Conservation (phyloP, 306 rosid species). For the Inga leiocalycina region DNA sequence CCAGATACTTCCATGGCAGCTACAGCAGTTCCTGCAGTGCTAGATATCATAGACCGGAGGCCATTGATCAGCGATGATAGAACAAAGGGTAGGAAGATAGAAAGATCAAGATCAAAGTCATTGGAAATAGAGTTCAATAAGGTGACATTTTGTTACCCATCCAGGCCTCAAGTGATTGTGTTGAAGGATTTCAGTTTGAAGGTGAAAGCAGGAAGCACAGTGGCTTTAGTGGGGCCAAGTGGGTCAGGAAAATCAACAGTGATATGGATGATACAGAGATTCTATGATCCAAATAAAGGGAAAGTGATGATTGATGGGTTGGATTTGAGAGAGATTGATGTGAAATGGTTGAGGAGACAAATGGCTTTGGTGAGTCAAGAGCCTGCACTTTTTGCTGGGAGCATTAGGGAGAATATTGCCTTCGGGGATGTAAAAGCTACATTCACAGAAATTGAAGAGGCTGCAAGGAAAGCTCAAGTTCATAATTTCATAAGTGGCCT, state of each 20-base stretch:
- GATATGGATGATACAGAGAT: conserved; percentile 82
- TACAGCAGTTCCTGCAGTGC: conserved; percentile 69
- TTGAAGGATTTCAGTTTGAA: conserved; percentile 67
- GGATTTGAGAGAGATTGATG: conserved; percentile 70
- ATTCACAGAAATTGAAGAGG: conserved; percentile 86
- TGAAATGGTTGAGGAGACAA: conserved; percentile 85
- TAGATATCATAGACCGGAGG: conserved; percentile 62
- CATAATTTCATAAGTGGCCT: conserved; percentile 86
- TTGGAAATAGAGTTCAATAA: conserved; percentile 66
- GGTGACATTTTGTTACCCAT: conserved; percentile 87
- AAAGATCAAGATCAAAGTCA: conserved; percentile 48
- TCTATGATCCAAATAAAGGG: conserved; percentile 89
- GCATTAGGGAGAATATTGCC: conserved; percentile 80
- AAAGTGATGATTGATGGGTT: conserved; percentile 74
- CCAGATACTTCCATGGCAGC: conserved; percentile 85
- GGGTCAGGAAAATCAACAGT: conserved; percentile 96
- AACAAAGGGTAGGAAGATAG: conserved; percentile 46
- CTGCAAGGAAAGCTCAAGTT: conserved; percentile 78
- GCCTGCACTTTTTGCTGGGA: conserved; percentile 84
- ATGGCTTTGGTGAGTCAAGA: conserved; percentile 92
- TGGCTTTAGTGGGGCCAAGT: conserved; percentile 83
- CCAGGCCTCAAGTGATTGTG: conserved; percentile 74
- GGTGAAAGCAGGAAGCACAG: conserved; percentile 70
- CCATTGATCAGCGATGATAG: conserved; percentile 53
- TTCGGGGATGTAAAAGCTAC: conserved; percentile 70